Conservation (phyloP, 2,329 filamentous ascomycete species). For the Colletotrichum sp. region DNA sequence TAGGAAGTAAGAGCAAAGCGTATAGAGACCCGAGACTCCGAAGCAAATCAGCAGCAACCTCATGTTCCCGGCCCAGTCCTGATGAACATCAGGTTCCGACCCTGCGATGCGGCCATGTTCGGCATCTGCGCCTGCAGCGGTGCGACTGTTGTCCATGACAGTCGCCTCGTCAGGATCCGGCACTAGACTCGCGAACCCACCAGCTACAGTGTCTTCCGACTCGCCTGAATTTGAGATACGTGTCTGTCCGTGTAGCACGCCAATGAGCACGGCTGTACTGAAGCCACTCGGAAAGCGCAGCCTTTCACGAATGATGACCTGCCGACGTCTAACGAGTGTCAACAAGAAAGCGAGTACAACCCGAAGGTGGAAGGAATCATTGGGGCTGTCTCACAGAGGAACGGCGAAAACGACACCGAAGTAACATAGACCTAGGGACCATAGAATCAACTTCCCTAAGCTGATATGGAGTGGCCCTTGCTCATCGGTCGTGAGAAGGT, state of each 20-base stretch:
- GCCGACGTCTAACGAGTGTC: conserved; percentile 60
- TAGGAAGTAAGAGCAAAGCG: conserved; percentile 87
- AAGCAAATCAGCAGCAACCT: conserved; percentile 63
- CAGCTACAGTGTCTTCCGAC: conserved; percentile 37
- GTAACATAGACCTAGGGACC: conserved; percentile 92
- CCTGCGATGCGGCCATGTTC: background rate
- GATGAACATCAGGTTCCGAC: conserved; percentile 12
- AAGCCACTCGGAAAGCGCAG: conserved; percentile 95
- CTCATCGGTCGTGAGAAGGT: conserved; percentile 78
- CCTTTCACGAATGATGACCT: conserved; percentile 93
- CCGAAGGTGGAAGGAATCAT: background rate
- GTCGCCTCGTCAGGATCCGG: conserved; percentile 22
- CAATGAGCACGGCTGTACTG: conserved; percentile 92
- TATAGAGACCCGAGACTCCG: conserved; percentile 68
- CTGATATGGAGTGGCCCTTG: conserved; percentile 76
- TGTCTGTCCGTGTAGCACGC: conserved; percentile 77
- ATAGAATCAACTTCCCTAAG: conserved; percentile 81
- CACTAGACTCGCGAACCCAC: conserved; percentile 49
- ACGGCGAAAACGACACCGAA: conserved; percentile 98
- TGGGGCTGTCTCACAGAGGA: conserved; percentile 63
- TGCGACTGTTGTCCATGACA: background rate
- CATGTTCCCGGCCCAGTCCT: conserved; percentile 53
- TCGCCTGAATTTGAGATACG: conserved; percentile 20
- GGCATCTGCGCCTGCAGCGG: background rate
- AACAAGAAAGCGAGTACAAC: background rate